phyloP scores from a whole-genome alignment of 108 stramenopile species.

The Nitzschia inconspicua region DNA sequence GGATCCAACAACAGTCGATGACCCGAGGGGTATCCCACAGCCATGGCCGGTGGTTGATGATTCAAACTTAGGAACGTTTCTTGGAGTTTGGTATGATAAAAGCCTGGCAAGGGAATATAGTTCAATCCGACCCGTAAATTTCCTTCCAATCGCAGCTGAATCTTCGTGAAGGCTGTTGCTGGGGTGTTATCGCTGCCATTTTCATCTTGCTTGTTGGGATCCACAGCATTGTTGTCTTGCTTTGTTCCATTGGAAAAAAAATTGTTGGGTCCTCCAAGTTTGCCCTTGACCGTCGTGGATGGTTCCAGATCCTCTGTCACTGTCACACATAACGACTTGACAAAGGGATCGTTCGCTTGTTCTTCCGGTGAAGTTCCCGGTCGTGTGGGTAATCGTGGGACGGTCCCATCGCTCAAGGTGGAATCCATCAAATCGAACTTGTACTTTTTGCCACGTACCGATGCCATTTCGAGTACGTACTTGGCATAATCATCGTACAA shows the following conservation, averaged over 20 bases:
- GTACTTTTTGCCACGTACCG: conserved; percentile 53
- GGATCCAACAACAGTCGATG: conserved; percentile 66
- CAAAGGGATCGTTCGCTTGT: conserved; percentile 40
- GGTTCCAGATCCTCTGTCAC: conserved; percentile 28
- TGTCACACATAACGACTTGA: conserved; percentile 48
- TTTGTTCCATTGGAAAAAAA: not conserved
- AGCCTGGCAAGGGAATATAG: conserved; percentile 5
- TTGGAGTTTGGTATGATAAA: conserved; percentile 18
- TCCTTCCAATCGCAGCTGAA: conserved; percentile 44
- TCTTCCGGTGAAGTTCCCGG: not conserved
- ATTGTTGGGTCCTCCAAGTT: not conserved
- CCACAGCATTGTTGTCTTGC: not conserved
- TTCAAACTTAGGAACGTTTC: conserved; percentile 22
- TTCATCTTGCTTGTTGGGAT: conserved; percentile 9
- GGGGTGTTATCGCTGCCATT: not conserved
- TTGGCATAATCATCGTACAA: conserved; percentile 52
- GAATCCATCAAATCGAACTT: conserved; percentile 57
- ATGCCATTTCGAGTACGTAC: conserved; percentile 52
- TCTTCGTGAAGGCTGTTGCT: conserved; percentile 27
- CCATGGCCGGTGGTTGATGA: conserved; percentile 30
- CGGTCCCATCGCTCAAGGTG: conserved; percentile 47
- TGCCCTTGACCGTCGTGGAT: not conserved
- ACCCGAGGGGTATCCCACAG: conserved; percentile 48
- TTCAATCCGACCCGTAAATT: conserved; percentile 13
- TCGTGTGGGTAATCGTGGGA: conserved; percentile 35